Conservation (phyloP, 2,329 filamentous ascomycete genomes). For the Diaporthe vexans region DNA sequence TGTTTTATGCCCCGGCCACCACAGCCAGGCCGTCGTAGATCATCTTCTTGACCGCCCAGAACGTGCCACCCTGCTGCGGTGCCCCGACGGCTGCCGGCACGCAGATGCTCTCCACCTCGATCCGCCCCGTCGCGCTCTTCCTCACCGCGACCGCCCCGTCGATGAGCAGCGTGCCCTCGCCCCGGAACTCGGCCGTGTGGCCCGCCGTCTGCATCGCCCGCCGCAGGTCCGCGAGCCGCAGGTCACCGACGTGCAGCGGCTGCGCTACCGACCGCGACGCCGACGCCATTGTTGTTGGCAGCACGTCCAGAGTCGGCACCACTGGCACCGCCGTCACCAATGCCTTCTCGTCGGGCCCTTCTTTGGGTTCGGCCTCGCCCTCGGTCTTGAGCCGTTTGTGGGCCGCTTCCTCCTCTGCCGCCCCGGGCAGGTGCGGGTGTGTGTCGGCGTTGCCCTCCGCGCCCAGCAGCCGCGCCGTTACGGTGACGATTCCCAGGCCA, state of each 20-base stretch:
- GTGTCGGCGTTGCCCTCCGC: slow-evolving; percentile 57
- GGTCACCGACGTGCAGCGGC: slow-evolving; percentile 93
- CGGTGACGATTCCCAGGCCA: slow-evolving; percentile 90
- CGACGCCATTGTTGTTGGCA: slow-evolving; percentile 74
- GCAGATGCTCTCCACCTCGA: slow-evolving; percentile 87
- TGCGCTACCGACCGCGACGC: slow-evolving; percentile 83
- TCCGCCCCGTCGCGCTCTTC: slow-evolving; percentile 87
- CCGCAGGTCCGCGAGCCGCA: slow-evolving; percentile 88
- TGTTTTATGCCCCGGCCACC: slow-evolving; percentile 78
- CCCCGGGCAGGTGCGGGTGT: slow-evolving; percentile 43
- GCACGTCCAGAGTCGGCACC: slow-evolving; percentile 66
- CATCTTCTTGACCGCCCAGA: slow-evolving; percentile 88
- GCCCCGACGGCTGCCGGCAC: slow-evolving; percentile 60
- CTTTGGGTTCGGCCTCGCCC: slow-evolving; percentile 48
- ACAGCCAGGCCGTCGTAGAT: slow-evolving; percentile 96
- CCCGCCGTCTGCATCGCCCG: slow-evolving; percentile 85
- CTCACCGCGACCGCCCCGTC: slow-evolving; percentile 90
- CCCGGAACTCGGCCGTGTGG: slow-evolving; percentile 91
- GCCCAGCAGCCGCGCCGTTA: slow-evolving; percentile 78
- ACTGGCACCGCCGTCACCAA: slow-evolving; percentile 44
- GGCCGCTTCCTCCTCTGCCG: slow-evolving; percentile 62
- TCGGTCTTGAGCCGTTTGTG: slow-evolving; percentile 65
- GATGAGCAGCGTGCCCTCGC: slow-evolving; percentile 91
- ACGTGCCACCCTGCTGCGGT: slow-evolving; percentile 73
- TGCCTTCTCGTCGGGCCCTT: slow-evolving; percentile 42